These are phyloP conservation scores for Alternaria brassicicola DNA, from an alignment of 2,329 filamentous ascomycete genomes.

Conservation along the genomic window DNA sequence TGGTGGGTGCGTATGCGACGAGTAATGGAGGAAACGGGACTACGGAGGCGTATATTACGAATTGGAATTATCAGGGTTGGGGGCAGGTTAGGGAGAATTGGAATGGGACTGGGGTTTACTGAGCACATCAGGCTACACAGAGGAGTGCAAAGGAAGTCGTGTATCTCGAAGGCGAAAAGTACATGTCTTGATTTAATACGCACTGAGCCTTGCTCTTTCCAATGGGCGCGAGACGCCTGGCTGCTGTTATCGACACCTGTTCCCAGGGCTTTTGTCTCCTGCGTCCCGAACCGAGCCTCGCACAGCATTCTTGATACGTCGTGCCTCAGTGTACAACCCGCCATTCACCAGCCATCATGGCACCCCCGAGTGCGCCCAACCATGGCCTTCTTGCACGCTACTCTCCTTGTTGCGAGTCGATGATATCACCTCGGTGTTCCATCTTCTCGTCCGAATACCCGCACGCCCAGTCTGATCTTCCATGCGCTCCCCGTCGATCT, in stretches of 20 bases:
- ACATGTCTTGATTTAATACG: background rate
- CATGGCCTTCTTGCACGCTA: background rate
- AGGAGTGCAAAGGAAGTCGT: background rate
- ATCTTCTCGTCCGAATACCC: background rate
- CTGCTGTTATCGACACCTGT: background rate
- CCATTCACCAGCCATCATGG: background rate
- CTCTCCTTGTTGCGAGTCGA: background rate
- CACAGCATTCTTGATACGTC: background rate
- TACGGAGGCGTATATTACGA: constrained; percentile 55
- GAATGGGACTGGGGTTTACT: background rate
- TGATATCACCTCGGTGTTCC: background rate
- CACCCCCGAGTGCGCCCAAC: background rate
- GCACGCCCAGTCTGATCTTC: background rate
- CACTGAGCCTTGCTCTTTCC: background rate
- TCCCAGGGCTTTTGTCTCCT: background rate
- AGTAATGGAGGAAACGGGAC: constrained; percentile 56
- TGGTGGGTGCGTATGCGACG: constrained; percentile 61
- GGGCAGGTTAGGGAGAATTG: constrained; percentile 26
- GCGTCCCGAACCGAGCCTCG: background rate
- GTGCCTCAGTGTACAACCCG: background rate
- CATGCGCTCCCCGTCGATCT: background rate
- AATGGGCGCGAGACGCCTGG: too few relatives aligned
- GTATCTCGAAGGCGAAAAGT: background rate
- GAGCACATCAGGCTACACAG: background rate
- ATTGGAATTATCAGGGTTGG: constrained; percentile 50